These are phyloP conservation scores for Phytophthora sp. DNA, from an alignment of 352 stramenopile genomes.

Conservation along the genomic window DNA sequence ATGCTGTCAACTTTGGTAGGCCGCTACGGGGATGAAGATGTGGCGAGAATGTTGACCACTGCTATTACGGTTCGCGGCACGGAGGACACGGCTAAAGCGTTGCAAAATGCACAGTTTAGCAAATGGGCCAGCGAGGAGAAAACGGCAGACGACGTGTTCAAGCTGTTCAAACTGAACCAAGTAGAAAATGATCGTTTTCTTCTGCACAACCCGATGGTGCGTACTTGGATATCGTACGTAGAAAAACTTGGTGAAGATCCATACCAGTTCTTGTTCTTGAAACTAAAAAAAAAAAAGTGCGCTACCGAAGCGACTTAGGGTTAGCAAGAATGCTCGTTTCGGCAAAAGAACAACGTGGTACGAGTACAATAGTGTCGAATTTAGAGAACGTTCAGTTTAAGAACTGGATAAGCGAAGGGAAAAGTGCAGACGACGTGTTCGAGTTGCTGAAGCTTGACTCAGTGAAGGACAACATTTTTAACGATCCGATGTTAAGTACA, in stretches of 20 bases:
- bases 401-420: background rate
- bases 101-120: background rate
- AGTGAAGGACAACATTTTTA: background rate
- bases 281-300: too few relatives aligned
- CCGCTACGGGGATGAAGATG: too few relatives aligned
- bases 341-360: background rate
- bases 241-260: background rate
- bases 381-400: background rate
- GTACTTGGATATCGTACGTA: background rate
- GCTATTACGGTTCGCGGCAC: too few relatives aligned
- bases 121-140: background rate
- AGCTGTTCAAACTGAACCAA: background rate
- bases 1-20: too few relatives aligned
- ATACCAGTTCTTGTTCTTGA: background rate
- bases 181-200: background rate
- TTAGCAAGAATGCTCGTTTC: background rate
- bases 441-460: background rate
- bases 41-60: too few relatives aligned
- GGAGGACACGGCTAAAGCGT: too few relatives aligned
- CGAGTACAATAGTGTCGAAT: background rate
- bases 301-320: background rate
- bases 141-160: background rate
- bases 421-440: background rate
- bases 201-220: background rate
- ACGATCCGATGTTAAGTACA: background rate